Conservation (phyloP, 352 stramenopile genomes). For the Blastocystis sp. region DNA sequence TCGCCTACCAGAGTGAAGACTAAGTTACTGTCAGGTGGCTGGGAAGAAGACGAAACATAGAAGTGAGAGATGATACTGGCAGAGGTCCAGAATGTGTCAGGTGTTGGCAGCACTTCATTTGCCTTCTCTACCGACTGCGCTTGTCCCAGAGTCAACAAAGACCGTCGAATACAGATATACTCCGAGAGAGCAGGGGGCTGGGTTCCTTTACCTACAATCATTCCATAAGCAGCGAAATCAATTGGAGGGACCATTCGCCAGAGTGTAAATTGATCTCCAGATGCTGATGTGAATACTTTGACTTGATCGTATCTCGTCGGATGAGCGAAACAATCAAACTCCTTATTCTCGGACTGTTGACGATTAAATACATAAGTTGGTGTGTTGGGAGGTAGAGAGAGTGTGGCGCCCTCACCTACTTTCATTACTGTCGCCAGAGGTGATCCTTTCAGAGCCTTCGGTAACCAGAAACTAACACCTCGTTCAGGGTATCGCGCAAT, state of each 20-base stretch:
- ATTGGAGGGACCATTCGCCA: slow-evolving; percentile 51
- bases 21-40: slow-evolving; percentile 44
- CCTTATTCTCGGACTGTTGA: not conserved
- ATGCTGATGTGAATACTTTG: not conserved
- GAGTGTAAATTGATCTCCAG: not conserved
- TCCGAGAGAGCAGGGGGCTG: slow-evolving; percentile 21
- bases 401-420: not conserved
- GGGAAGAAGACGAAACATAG: not conserved
- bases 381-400: slow-evolving; percentile 11
- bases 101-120: slow-evolving; percentile 5
- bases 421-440: slow-evolving; percentile 46
- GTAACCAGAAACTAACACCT: slow-evolving; percentile 50
- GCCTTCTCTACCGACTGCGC: slow-evolving; percentile 32
- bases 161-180: slow-evolving; percentile 25
- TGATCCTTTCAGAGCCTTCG: not conserved
- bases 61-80: slow-evolving; percentile 30
- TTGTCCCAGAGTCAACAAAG: slow-evolving; percentile 8
- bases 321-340: not conserved
- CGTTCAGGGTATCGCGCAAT: slow-evolving; percentile 55
- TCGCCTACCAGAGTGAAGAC: slow-evolving; percentile 42
- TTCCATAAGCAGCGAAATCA: slow-evolving; percentile 40
- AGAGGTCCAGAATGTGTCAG: slow-evolving; percentile 20
- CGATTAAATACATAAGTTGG: slow-evolving; percentile 8
- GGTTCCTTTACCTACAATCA: slow-evolving; percentile 4
- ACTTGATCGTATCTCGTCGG: slow-evolving; percentile 1